These are phyloP conservation scores for Bisporella sp. DNA, from an alignment of 2,329 filamentous ascomycete genomes.

Conservation along the genomic window DNA sequence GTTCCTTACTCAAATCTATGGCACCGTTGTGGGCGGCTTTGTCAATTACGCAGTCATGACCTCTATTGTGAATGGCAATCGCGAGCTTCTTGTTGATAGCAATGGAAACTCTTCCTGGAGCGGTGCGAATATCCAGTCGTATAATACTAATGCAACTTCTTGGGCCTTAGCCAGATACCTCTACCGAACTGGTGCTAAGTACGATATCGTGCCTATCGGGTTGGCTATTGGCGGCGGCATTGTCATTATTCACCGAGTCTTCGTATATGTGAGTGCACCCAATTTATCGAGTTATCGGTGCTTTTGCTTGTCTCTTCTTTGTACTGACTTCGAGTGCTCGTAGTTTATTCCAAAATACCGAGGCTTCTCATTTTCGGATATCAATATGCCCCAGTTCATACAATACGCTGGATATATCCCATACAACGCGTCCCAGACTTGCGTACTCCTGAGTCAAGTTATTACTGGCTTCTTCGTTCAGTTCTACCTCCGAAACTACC, in stretches of 20 bases:
- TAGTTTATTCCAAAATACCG: conserved; percentile 42
- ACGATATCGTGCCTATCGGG: conserved; percentile 43
- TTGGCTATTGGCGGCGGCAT: conserved; percentile 39
- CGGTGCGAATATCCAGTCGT: conserved; percentile 39
- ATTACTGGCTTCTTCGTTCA: conserved; percentile 37
- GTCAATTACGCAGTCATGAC: conserved; percentile 41
- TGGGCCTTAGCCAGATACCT: conserved; percentile 46
- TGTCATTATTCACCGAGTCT: conserved; percentile 37
- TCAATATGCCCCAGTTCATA: conserved; percentile 48
- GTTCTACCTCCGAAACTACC: conserved; percentile 31
- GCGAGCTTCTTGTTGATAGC: conserved; percentile 33
- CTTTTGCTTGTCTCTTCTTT: neutral
- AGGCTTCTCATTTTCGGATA: conserved; percentile 32
- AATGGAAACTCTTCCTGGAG: conserved; percentile 40
- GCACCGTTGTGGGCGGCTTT: conserved; percentile 35
- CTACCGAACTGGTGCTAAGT: conserved; percentile 38
- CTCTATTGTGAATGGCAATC: conserved; percentile 36
- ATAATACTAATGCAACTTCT: conserved; percentile 36
- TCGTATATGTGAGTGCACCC: conserved; percentile 31
- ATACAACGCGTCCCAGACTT: conserved; percentile 48
- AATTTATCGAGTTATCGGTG: neutral
- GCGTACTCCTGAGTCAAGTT: conserved; percentile 41
- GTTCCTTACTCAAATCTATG: conserved; percentile 37
- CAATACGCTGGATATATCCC: conserved; percentile 48
- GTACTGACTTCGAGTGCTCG: neutral